phyloP scores from a whole-genome alignment of 192 early-diverging fungal species.

The Funneliformis mosseae region DNA sequence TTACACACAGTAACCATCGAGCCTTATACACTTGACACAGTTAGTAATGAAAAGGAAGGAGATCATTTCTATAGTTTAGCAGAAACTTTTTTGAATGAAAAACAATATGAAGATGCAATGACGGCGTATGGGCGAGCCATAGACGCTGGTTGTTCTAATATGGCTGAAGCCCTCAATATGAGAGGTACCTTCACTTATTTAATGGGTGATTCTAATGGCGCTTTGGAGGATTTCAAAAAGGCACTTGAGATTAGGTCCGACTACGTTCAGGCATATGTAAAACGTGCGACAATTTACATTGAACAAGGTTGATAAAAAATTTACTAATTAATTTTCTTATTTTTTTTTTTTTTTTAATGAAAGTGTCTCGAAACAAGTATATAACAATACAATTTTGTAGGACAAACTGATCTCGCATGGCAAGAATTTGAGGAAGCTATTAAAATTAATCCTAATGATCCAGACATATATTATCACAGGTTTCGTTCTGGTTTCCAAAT shows the following conservation, averaged over 20 bases:
- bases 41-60: conserved; percentile 42
- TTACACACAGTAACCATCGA: not conserved
- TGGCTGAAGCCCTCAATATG: conserved; percentile 79
- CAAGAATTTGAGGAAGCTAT: conserved; percentile 73
- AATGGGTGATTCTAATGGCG: conserved; percentile 74
- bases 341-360: not conserved
- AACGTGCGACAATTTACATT: conserved; percentile 89
- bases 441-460: conserved; percentile 66
- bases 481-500: conserved; percentile 15
- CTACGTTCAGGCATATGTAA: conserved; percentile 84
- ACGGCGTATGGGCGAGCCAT: conserved; percentile 67
- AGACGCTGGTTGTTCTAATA: conserved; percentile 54
- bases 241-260: conserved; percentile 77
- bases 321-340: not conserved
- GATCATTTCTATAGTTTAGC: conserved; percentile 61
- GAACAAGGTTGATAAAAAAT: conserved; percentile 62
- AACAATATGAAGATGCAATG: conserved; percentile 64
- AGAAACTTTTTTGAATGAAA: conserved; percentile 48
- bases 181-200: conserved; percentile 89
- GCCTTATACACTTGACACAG: conserved; percentile 15
- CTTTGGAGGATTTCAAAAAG: conserved; percentile 76
- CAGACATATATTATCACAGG: conserved; percentile 92
- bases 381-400: conserved; percentile 22
- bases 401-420: conserved; percentile 60
- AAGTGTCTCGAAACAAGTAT: not conserved